Base-by-base conservation (phyloP, 352 stramenopile genomes). In the Pythium diclinum region DNA sequence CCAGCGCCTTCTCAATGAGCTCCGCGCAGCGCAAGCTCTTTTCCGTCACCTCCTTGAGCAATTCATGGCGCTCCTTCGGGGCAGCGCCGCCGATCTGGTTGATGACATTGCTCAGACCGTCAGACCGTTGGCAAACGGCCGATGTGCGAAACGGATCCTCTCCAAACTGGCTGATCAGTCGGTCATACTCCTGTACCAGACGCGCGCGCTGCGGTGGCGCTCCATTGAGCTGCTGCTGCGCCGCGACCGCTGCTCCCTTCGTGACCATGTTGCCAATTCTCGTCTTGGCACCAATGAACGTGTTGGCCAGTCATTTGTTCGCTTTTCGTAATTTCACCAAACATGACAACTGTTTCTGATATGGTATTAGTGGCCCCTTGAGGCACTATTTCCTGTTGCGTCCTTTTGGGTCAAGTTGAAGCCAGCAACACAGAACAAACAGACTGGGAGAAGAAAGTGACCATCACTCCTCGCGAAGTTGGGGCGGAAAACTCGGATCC, bases 11-110 rank as follows among this genome's bases (percentile, higher is more conserved):
- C 59, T 89, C 80, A 23, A 95, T 90, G 51, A 95, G 74, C 60
- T 92, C 76, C 6, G 83, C 87, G 59, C 85, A 92, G 3, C 77
- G 83, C 54, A 94, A 48, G 40, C 82, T 92, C 62, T 83, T 87
- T 19, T 81, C 63, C 0, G 77, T 76, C 5, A 75, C 79, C 23
- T 58, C 55, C 17, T 63, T 63, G 19, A 92, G 53, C 61, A 89
- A 44, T 44, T 77, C 53, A 60, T 72, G 68, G 25, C 77, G 68
- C 55, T 83, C 56, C 49, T 74, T 70, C 17, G 56, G 63, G 8
- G 64, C 57, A 1, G 54, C 70, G 3, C 66, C 63, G 3, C 58
- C 62, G n/a, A 77, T 62, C 19, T 69, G 60, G 2, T 73, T 63
- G n/a, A 75, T 56, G 17, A 64, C 67, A 21, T 59, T 69, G 33